Percentiles rank a stretch among this genome's conserved stretches.
Conservation (phyloP, 768 basidiomycete species). For the Boletus reticuloceps region DNA sequence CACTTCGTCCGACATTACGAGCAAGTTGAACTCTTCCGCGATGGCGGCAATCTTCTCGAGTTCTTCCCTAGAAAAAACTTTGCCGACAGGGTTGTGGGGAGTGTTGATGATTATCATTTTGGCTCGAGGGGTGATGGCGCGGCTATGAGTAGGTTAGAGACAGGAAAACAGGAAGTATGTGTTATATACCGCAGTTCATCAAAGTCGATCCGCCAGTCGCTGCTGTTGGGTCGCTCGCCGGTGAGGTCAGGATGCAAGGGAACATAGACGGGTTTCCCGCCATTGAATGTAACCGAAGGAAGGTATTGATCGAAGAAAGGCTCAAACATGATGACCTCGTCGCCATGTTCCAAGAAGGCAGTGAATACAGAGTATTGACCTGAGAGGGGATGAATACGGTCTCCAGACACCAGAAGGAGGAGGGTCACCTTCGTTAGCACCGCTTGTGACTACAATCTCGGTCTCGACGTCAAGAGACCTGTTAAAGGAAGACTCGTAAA, state of each 20-base stretch:
- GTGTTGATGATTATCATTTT: slow-evolving; percentile 97
- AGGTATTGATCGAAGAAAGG: slow-evolving; percentile 98
- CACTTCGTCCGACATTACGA: slow-evolving; percentile 97
- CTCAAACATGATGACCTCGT: slow-evolving; percentile 99
- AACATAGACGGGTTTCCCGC: slow-evolving; percentile 90
- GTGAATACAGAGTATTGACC: slow-evolving; percentile 93
- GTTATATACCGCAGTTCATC: slow-evolving; percentile 73
- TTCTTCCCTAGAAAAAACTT: slow-evolving; percentile 85
- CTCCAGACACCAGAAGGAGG: not conserved
- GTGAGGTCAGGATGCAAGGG: slow-evolving; percentile 85
- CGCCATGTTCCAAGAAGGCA: slow-evolving; percentile 88
- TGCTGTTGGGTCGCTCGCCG: slow-evolving; percentile 49
- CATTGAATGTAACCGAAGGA: slow-evolving; percentile 91
- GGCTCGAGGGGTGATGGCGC: slow-evolving; percentile 81
- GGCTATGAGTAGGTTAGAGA: slow-evolving; percentile 38
- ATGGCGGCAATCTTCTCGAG: slow-evolving; percentile 82
- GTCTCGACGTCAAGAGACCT: slow-evolving; percentile 77
- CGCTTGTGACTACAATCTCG: slow-evolving; percentile 93
- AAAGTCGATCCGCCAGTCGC: slow-evolving; percentile 89
- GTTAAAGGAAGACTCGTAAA: slow-evolving; percentile 67
- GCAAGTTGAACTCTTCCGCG: slow-evolving; percentile 87
- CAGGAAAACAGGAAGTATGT: not conserved
- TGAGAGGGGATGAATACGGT: slow-evolving; percentile 8
- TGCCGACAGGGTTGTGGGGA: slow-evolving; percentile 98
- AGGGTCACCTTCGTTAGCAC: slow-evolving; percentile 89